These are phyloP conservation scores for Chlamydomonas eustigma DNA, from an alignment of 139 green algal species.

Conservation along the genomic window DNA sequence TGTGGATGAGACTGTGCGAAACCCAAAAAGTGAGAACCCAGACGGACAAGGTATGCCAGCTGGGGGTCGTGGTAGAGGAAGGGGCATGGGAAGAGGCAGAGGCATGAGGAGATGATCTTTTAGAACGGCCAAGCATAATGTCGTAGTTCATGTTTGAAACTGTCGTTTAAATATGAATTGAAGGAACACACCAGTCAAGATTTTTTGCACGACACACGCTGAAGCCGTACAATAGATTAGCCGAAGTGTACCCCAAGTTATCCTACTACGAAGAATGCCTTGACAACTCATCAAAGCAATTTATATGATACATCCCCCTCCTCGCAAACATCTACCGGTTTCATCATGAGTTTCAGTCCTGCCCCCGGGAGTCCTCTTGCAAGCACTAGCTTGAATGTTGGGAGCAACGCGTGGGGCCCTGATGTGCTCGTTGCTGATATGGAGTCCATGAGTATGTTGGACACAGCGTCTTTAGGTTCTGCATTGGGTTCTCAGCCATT, in stretches of 20 bases:
- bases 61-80: background rate
- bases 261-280: too few species aligned
- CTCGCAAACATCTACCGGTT: background rate
- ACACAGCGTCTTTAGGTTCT: background rate
- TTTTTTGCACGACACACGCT: too few species aligned
- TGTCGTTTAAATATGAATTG: too few species aligned
- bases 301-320: too few species aligned
- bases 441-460: constrained; percentile 2
- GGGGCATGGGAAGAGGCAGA: background rate
- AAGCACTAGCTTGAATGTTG: background rate
- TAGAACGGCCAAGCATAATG: too few species aligned
- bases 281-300: too few species aligned
- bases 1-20: constrained; percentile 96
- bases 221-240: too few species aligned
- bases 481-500: background rate
- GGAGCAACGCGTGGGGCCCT: background rate
- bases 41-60: background rate
- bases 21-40: constrained; percentile 66
- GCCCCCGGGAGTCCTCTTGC: too few species aligned
- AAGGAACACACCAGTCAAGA: too few species aligned
- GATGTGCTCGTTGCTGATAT: constrained; percentile 3
- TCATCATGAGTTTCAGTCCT: too few species aligned
- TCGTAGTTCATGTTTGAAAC: too few species aligned
- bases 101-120: constrained; percentile 14
- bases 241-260: too few species aligned